These are phyloP conservation scores for Fusarium sp. DNA, from an alignment of 2,329 filamentous ascomycete genomes.

Conservation along the genomic window DNA sequence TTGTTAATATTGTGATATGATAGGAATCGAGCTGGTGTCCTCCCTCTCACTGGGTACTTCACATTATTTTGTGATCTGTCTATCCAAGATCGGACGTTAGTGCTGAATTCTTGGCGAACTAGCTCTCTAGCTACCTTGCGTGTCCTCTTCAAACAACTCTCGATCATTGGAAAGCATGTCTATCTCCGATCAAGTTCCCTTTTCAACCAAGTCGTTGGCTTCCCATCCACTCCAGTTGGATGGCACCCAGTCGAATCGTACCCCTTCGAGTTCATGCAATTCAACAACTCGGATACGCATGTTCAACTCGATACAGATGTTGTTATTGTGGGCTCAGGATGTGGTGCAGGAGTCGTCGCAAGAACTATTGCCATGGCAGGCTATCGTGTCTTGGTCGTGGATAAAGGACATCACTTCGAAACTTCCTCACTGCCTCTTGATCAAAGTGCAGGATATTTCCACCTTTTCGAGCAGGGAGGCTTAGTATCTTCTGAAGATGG, in stretches of 20 bases:
- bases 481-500: neutral
- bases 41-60: neutral
- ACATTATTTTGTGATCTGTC: neutral
- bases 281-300: neutral
- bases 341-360: neutral
- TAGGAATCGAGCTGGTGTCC: neutral
- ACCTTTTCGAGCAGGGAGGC: neutral
- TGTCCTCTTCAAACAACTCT: neutral
- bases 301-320: conserved; percentile 1
- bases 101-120: neutral
- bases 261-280: neutral
- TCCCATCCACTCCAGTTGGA: neutral
- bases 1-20: neutral
- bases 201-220: neutral
- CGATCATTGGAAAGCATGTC: neutral
- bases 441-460: neutral
- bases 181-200: neutral
- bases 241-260: neutral
- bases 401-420: neutral
- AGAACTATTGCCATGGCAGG: neutral
- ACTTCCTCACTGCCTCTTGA: neutral
- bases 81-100: neutral
- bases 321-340: neutral
- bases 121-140: neutral
- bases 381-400: neutral